Evolutionary conservation across 2,329 filamentous ascomycete genomes (phyloP).

Genomic region (Cucurbitaria berberidis): DNA sequence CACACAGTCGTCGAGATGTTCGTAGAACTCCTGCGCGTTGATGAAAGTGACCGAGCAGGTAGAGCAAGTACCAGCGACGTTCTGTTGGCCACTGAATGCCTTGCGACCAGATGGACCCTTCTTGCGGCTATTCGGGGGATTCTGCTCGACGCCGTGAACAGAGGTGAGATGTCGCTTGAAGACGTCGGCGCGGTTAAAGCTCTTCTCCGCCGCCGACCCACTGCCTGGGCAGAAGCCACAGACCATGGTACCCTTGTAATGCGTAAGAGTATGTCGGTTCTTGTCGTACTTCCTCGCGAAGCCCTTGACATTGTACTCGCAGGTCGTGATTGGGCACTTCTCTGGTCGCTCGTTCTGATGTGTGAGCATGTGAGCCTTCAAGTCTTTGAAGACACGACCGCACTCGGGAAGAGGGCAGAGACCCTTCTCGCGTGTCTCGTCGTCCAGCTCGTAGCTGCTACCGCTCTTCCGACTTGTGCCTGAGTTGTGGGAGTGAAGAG

Average conservation of each 20-base stretch:
- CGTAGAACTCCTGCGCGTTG: constrained; percentile 95
- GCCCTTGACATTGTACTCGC: constrained; percentile 90
- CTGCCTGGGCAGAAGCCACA: constrained; percentile 93
- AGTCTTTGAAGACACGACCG: constrained; percentile 84
- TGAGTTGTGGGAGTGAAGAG: constrained; percentile 70
- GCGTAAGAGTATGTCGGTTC: constrained; percentile 90
- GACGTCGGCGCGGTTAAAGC: constrained; percentile 92
- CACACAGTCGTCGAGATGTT: constrained; percentile 81
- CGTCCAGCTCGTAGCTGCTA: constrained; percentile 48
- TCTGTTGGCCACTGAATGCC: constrained; percentile 70
- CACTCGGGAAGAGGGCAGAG: constrained; percentile 84
- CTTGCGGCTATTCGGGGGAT: constrained; percentile 88
- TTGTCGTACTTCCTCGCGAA: constrained; percentile 97
- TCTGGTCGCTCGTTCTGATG: constrained; percentile 90
- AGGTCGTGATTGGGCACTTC: constrained; percentile 91
- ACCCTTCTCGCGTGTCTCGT: constrained; percentile 67
- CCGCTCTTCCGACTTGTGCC: constrained; percentile 61
- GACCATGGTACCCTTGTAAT: constrained; percentile 98
- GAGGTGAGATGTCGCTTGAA: constrained; percentile 94
- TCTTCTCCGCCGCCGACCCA: constrained; percentile 88
- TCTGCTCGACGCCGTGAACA: constrained; percentile 91
- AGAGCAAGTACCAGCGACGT: constrained; percentile 82
- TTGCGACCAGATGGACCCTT: constrained; percentile 67
- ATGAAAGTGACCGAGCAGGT: constrained; percentile 86
- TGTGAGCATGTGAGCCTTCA: constrained; percentile 93